Evolutionary conservation across 768 basidiomycete genomes (phyloP), one percentile per base, ranked within the genome.

Genomic region (Lepiota venenata): DNA sequence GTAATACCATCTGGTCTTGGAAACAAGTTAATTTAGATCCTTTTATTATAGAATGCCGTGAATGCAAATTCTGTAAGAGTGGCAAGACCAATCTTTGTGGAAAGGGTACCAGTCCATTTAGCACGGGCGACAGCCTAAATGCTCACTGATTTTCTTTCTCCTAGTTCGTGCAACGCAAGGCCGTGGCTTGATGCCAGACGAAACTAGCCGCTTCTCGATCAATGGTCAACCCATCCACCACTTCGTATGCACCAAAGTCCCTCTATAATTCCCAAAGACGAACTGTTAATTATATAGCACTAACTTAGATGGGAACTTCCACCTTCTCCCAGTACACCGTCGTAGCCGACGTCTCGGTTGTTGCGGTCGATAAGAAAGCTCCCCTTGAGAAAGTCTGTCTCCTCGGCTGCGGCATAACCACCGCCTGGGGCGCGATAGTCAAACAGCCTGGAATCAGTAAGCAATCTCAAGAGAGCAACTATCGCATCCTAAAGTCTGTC

Each of bases 281-380:
- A 16, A 20, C 3, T 11, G 32, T 8, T 32, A 8, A 32, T 32
- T 32, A 2, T 9, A 7, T 32, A 32, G 32, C 10, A 32, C 9
- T 8, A 39, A 29, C 11, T 6, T 53, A 97, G 94, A 99, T 98
- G 97, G 97, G 97, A 40, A 93, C 89, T 22, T 98, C 96, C 29
- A 96, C 97, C 2, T 99, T 99, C 77, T 97, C 96, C n/a, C 95
- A 98, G 69, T 99, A 98, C 77, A 97, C 97, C 7, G 97, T 99
- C 56, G 93, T 99, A 2, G 91, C 93, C 43, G 94, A 99, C 60
- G 94, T 94, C 42, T 98, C 95, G 16, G 91, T 99, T 21, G 97
- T 98, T 49, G 84, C 92, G 14, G 86, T 99, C 56, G 85, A 87
- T 73, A 78, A 82, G 56, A 74, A 80, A 56, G 97, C 97, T 1